Percentiles rank a stretch among this genome's conserved stretches.
These are phyloP conservation scores for Basipetospora chlamydospora DNA, from an alignment of 2,329 filamentous ascomycete species.

Conservation along the genomic window DNA sequence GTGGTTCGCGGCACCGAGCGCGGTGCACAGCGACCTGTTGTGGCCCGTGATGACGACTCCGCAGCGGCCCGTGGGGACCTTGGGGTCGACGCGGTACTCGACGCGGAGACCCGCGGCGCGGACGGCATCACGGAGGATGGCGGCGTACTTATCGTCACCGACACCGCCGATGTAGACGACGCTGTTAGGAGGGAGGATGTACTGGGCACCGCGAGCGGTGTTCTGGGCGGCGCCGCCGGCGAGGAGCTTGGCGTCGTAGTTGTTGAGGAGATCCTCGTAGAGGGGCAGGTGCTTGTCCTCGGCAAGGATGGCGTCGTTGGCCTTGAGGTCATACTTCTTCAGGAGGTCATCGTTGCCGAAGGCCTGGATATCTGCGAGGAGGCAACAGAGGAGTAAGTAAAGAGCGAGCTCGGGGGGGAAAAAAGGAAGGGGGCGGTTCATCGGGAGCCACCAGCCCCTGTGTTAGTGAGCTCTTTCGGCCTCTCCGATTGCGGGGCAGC, in stretches of 20 bases:
- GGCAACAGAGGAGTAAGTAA: too few relatives aligned
- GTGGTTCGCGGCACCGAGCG: slow-evolving; percentile 90
- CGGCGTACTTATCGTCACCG: slow-evolving; percentile 89
- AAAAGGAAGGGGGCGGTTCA: too few relatives aligned
- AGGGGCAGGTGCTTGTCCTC: slow-evolving; percentile 79
- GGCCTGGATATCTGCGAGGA: slow-evolving; percentile 93
- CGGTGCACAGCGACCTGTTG: slow-evolving; percentile 87
- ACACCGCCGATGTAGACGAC: slow-evolving; percentile 90
- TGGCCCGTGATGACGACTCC: slow-evolving; percentile 94
- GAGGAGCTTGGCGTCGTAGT: slow-evolving; percentile 86
- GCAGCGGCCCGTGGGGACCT: slow-evolving; percentile 78
- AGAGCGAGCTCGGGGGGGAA: too few relatives aligned
- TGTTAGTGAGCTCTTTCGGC: not conserved
- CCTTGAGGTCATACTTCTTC: slow-evolving; percentile 83
- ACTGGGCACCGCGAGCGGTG: slow-evolving; percentile 90
- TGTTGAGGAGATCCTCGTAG: slow-evolving; percentile 87
- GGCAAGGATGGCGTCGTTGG: slow-evolving; percentile 94
- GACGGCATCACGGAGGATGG: slow-evolving; percentile 74
- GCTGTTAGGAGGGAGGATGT: slow-evolving; percentile 79
- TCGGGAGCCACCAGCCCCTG: not conserved
- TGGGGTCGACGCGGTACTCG: slow-evolving; percentile 84
- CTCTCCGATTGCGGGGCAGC: not conserved
- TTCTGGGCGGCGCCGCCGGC: slow-evolving; percentile 96
- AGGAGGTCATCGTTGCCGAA: slow-evolving; percentile 69
- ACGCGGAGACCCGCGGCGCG: slow-evolving; percentile 78